Conservation (phyloP, 495 filamentous ascomycete species). For the Lasiosphaeris hirsuta region DNA sequence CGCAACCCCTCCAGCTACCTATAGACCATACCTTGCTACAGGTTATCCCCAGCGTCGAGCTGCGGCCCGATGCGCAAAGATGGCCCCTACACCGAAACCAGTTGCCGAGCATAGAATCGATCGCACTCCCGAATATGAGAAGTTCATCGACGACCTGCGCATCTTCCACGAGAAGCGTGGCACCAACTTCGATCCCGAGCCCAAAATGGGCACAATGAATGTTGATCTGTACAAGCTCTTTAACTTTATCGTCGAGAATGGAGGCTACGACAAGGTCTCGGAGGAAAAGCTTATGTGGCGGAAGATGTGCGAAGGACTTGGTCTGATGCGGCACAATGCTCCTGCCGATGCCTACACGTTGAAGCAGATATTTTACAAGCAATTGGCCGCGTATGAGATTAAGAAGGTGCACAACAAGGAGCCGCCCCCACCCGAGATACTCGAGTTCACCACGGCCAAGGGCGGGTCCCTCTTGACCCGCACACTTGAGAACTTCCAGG, state of each 20-base stretch:
- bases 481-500: conserved; percentile 67
- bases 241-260: conserved; percentile 62
- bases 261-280: conserved; percentile 78
- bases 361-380: conserved; percentile 80
- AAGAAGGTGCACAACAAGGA: conserved; percentile 64
- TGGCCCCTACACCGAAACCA: conserved; percentile 34
- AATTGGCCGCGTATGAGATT: conserved; percentile 80
- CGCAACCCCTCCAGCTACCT: background rate
- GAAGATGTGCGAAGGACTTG: conserved; percentile 63
- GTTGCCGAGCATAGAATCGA: conserved; percentile 40
- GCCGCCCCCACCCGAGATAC: conserved; percentile 76
- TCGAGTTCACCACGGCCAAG: conserved; percentile 72
- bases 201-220: conserved; percentile 65
- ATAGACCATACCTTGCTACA: background rate
- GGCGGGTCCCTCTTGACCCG: conserved; percentile 72
- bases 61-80: conserved; percentile 27
- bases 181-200: conserved; percentile 67
- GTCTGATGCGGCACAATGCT: conserved; percentile 55
- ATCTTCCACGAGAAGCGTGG: conserved; percentile 66
- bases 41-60: conserved; percentile 16
- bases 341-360: conserved; percentile 71
- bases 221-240: conserved; percentile 71
- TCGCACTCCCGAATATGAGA: conserved; percentile 60
- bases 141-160: conserved; percentile 64
- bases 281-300: conserved; percentile 78